Evolutionary conservation across 1,284 basidiomycete genomes (phyloP).

Genomic region (Leccinum griseonigrum): DNA sequence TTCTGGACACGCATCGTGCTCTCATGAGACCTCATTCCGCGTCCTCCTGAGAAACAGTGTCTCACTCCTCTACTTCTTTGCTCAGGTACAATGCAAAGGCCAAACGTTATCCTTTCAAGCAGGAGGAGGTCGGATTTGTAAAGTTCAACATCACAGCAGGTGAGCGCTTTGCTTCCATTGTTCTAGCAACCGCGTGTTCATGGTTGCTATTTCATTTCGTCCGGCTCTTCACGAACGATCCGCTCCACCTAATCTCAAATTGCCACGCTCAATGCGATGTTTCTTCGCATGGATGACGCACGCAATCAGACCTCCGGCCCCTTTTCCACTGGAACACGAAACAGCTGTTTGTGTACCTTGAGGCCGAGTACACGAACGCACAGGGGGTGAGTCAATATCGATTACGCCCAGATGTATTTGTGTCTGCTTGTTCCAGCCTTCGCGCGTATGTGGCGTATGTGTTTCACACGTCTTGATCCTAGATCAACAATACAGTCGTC

Average conservation of each 20-base stretch:
- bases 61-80: slow-evolving; percentile 13
- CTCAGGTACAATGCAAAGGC: slow-evolving; percentile 54
- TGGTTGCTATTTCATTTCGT: slow-evolving; percentile 28
- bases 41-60: slow-evolving; percentile 5
- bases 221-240: slow-evolving; percentile 10
- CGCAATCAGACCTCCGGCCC: slow-evolving; percentile 62
- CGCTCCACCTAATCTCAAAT: slow-evolving; percentile 19
- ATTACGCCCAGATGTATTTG: slow-evolving; percentile 10
- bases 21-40: slow-evolving; percentile 9
- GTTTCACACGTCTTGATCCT: slow-evolving; percentile 14
- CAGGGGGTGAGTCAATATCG: slow-evolving; percentile 56
- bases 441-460: slow-evolving; percentile 5
- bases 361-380: slow-evolving; percentile 73
- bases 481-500: slow-evolving; percentile 82
- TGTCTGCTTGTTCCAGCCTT: slow-evolving; percentile 6
- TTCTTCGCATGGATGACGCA: slow-evolving; percentile 6
- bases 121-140: slow-evolving; percentile 73
- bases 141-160: slow-evolving; percentile 79
- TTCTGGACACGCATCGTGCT: neutral
- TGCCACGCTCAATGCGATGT: slow-evolving; percentile 8
- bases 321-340: slow-evolving; percentile 96
- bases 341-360: slow-evolving; percentile 83
- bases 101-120: slow-evolving; percentile 51
- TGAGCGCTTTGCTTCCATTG: slow-evolving; percentile 37
- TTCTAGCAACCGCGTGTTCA: slow-evolving; percentile 24